phyloP scores from a whole-genome alignment of 768 basidiomycete genomes.

The Pisolithus sp. region DNA sequence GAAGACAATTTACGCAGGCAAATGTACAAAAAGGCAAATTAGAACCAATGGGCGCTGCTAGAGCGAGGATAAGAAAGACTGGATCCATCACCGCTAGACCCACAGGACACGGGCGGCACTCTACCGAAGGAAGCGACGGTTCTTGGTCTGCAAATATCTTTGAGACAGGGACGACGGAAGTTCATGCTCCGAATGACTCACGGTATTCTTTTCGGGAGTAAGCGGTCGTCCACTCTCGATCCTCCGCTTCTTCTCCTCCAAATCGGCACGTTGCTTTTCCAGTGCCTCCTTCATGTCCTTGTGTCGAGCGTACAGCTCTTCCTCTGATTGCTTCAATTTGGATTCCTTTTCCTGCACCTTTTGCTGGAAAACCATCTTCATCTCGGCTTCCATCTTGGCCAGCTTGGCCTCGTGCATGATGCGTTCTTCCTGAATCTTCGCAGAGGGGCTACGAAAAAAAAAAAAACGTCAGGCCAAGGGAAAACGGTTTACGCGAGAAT shows the following conservation, averaged over 20 bases:
- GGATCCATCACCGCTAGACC: constrained; percentile 19
- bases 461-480: constrained; percentile 9
- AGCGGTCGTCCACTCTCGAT: constrained; percentile 92
- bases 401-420: constrained; percentile 95
- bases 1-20: constrained; percentile 38
- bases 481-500: background rate
- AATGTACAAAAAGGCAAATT: constrained; percentile 32
- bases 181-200: constrained; percentile 34
- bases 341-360: constrained; percentile 99
- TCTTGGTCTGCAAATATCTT: constrained; percentile 23
- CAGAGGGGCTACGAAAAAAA: constrained; percentile 67
- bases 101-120: constrained; percentile 7
- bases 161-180: constrained; percentile 8
- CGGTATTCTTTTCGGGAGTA: constrained; percentile 89
- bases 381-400: constrained; percentile 99
- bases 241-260: constrained; percentile 97
- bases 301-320: constrained; percentile 97
- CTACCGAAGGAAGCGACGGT: constrained; percentile 33
- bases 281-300: constrained; percentile 99
- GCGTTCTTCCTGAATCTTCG: constrained; percentile 93
- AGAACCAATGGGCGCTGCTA: constrained; percentile 29
- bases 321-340: constrained; percentile 98
- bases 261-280: constrained; percentile 90
- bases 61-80: constrained; percentile 17
- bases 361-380: constrained; percentile 99